These are phyloP conservation scores for Kodamaea kaohsiungensis DNA, from an alignment of 805 yeast species.

Conservation along the genomic window DNA sequence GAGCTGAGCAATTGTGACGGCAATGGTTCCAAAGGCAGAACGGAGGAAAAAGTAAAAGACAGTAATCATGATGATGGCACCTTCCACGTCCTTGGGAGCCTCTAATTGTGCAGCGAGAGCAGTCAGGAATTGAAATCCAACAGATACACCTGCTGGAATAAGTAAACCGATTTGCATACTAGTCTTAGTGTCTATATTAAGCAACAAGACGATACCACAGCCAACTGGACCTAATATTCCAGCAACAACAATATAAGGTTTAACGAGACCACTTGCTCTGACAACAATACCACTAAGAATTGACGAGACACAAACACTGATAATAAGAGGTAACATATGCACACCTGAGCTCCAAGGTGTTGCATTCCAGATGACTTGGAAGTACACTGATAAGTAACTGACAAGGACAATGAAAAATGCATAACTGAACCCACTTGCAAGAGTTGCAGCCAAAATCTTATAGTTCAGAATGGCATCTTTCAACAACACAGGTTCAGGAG, in stretches of 20 bases:
- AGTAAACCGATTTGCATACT: slow-evolving; percentile 45
- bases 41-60: slow-evolving; percentile 42
- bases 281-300: slow-evolving; percentile 39
- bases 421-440: slow-evolving; percentile 16
- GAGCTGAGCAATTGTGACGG: slow-evolving; percentile 32
- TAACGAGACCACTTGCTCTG: slow-evolving; percentile 39
- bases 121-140: slow-evolving; percentile 46
- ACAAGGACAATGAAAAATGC: slow-evolving; percentile 21
- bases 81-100: slow-evolving; percentile 50
- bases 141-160: slow-evolving; percentile 47
- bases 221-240: slow-evolving; percentile 43
- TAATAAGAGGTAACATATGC: slow-evolving; percentile 43
- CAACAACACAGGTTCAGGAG: slow-evolving; percentile 21
- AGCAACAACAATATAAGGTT: slow-evolving; percentile 40
- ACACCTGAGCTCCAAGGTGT: slow-evolving; percentile 49
- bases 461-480: slow-evolving; percentile 14
- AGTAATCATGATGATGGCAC: slow-evolving; percentile 50
- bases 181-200: slow-evolving; percentile 36
- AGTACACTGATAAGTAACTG: slow-evolving; percentile 43
- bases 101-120: slow-evolving; percentile 47
- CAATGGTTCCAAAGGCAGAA: slow-evolving; percentile 33
- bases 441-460: slow-evolving; percentile 16
- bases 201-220: slow-evolving; percentile 44
- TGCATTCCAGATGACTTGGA: slow-evolving; percentile 46
- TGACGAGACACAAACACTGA: slow-evolving; percentile 40